Evolutionary conservation across 129 eudicot species (phyloP).

Genomic region (Centella asiatica): DNA sequence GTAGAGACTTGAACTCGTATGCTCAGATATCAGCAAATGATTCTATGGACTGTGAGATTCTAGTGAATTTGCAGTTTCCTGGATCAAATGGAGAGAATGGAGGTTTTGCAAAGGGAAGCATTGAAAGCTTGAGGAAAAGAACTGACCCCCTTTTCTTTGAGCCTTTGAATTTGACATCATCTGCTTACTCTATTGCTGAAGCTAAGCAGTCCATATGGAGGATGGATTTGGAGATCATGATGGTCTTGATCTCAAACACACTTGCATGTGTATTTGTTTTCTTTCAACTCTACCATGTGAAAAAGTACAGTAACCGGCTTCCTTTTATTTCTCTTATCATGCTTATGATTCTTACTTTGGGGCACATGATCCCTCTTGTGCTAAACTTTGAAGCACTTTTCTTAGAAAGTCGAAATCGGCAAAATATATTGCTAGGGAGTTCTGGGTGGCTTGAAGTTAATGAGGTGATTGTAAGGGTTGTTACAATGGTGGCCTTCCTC

Average conservation of each 20-base stretch:
- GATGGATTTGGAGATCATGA: conserved; percentile 59
- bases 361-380: conserved; percentile 61
- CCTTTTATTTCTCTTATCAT: conserved; percentile 47
- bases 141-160: conserved; percentile 47
- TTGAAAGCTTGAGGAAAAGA: conserved; percentile 41
- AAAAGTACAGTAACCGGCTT: conserved; percentile 28
- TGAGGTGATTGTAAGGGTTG: conserved; percentile 53
- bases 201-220: conserved; percentile 46
- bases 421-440: conserved; percentile 20
- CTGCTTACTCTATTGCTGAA: conserved; percentile 10
- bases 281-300: conserved; percentile 44
- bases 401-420: conserved; percentile 14
- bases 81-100: conserved; percentile 9
- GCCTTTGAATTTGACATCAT: conserved; percentile 21
- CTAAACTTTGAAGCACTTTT: conserved; percentile 66
- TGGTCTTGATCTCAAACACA: conserved; percentile 65
- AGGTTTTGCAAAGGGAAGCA: conserved; percentile 41
- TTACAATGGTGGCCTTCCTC: conserved; percentile 63
- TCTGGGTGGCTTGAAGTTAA: conserved; percentile 60
- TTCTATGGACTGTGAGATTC: conserved; percentile 54
- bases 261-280: conserved; percentile 46
- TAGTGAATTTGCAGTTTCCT: conserved; percentile 43
- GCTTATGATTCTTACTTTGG: conserved; percentile 55
- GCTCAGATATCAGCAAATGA: too few species aligned
- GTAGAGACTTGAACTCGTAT: conserved; percentile 24